Evolutionary conservation across 2,329 filamentous ascomycete species (phyloP), one percentile per base, ranked within the genome.

Genomic region (Colletotrichum sp.): DNA sequence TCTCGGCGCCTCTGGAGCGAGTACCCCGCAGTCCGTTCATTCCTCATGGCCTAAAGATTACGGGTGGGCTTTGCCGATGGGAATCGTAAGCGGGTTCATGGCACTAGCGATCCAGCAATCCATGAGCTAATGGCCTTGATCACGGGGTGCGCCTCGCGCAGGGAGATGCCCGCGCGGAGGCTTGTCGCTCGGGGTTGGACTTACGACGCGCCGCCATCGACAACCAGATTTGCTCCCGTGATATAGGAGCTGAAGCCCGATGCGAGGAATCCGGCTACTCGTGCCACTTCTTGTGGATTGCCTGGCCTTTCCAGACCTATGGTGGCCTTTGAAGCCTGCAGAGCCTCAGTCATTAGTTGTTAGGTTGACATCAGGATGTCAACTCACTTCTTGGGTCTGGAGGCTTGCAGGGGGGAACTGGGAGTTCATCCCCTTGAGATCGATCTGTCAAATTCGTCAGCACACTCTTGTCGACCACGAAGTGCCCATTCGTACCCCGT

Each of bases 181-280:
- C 43, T 21, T 21, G 43, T 52, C 43, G 43, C 43, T 24, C 43
- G 43, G n/a, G 43, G 43, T 21, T 52, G n/a, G 43, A 79, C 82
- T 81, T 74, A 84, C 83, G 82, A 83, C 24, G 89, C 89, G 9
- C 91, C 91, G 5, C 90, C 91, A 83, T 93, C 91, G 16, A 92
- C 90, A 16, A 92, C 87, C 78, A 93, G 81, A 80, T 93, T 92
- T 3, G 89, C 86, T 2, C 91, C 91, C 1, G 89, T 92, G 58
- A 93, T 86, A 81, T 93, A 93, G 71, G 87, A 90, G 76, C 89
- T 91, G 81, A 93, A 93, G 0, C 90, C 90, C 81, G 88, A 90
- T 4, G 91, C 90, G 76, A 93, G 83, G 79, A 93, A 93, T 0
- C 91, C 91, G 1, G 89, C 91, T 4, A 92, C 90, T 43, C 89